Conservation (phyloP, 257 asterid species). For the Plectranthus barbatus region DNA sequence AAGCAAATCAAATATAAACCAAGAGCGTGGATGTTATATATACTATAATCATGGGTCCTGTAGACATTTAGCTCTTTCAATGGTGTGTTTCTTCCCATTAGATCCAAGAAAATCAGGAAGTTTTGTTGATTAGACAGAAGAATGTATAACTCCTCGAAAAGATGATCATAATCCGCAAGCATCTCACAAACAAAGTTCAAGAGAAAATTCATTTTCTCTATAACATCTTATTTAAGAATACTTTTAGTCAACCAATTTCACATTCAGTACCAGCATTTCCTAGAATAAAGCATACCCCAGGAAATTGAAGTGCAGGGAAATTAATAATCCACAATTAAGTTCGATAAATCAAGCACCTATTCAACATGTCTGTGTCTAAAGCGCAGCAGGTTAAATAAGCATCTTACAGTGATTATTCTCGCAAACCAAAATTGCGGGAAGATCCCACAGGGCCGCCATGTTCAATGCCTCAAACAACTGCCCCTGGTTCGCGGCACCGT, state of each 20-base stretch:
- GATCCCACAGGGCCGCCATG: slow-evolving; percentile 96
- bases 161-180: background rate
- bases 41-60: background rate
- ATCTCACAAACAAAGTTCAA: background rate
- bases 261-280: slow-evolving; percentile 1
- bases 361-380: background rate
- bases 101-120: background rate
- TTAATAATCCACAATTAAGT: background rate
- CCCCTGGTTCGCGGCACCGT: slow-evolving; percentile 98
- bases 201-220: background rate
- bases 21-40: background rate
- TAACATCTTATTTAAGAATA: background rate
- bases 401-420: slow-evolving; percentile 95
- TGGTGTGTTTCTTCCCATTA: background rate
- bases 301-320: background rate
- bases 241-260: slow-evolving; percentile 6
- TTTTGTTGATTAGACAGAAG: background rate
- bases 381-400: background rate
- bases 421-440: slow-evolving; percentile 93
- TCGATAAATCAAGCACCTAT: background rate
- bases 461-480: slow-evolving; percentile 95
- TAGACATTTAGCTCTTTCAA: background rate
- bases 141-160: background rate
- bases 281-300: background rate
- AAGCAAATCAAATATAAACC: slow-evolving; percentile 3